Conservation (phyloP, 2,329 filamentous ascomycete genomes). For the Diplodia scrobiculata region DNA sequence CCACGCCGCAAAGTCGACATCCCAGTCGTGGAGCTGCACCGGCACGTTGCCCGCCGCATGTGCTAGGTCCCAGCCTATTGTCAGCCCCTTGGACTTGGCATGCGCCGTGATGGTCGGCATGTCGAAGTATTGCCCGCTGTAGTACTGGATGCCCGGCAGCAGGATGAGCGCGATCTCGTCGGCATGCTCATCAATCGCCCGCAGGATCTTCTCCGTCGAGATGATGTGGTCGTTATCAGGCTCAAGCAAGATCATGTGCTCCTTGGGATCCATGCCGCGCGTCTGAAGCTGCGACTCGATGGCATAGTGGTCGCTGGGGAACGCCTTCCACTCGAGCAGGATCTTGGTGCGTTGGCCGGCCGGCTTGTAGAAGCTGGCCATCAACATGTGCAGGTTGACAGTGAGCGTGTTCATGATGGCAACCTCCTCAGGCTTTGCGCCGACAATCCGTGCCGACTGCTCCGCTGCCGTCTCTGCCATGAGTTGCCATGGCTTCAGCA, state of each 20-base stretch:
- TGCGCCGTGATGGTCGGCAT: conserved; percentile 30
- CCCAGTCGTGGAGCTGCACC: conserved; percentile 30
- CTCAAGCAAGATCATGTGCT: conserved; percentile 28
- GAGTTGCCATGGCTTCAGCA: conserved; percentile 28
- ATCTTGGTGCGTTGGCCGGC: conserved; percentile 27
- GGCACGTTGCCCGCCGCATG: conserved; percentile 31
- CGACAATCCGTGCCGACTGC: conserved; percentile 27
- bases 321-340: conserved; percentile 30
- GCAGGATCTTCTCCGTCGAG: conserved; percentile 29
- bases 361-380: conserved; percentile 30
- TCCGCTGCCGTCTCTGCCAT: conserved; percentile 26
- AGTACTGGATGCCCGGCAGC: conserved; percentile 31
- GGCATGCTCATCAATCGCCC: conserved; percentile 27
- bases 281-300: conserved; percentile 29
- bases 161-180: conserved; percentile 30
- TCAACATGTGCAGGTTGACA: conserved; percentile 30
- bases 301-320: conserved; percentile 31
- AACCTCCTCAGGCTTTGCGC: conserved; percentile 29
- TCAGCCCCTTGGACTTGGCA: conserved; percentile 29
- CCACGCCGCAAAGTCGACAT: conserved; percentile 31
- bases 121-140: conserved; percentile 30
- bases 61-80: conserved; percentile 31
- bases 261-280: conserved; percentile 29
- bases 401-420: conserved; percentile 30
- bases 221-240: conserved; percentile 29